Percentiles rank a stretch among this genome's conserved stretches.
Conservation (phyloP, 257 asterid species). For the Primulina eburnea region DNA sequence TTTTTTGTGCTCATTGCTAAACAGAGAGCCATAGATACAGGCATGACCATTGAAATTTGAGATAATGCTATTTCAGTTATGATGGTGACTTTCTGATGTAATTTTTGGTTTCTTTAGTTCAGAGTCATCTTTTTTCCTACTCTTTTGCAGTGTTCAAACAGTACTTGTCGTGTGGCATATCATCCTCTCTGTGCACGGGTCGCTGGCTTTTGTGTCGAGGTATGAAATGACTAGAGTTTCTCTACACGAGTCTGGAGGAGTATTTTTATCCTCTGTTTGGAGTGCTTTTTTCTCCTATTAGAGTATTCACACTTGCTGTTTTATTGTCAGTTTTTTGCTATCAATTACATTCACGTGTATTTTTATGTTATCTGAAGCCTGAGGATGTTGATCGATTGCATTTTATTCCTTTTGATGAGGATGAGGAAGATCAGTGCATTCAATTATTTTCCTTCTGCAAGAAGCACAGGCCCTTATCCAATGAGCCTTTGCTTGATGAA, state of each 20-base stretch:
- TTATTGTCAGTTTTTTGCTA: conserved; percentile 5
- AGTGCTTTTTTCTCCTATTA: conserved; percentile 6
- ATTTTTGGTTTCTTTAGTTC: conserved; percentile 18
- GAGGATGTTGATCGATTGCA: conserved; percentile 82
- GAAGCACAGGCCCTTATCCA: conserved; percentile 79
- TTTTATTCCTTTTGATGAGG: conserved; percentile 71
- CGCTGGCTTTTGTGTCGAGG: conserved; percentile 99
- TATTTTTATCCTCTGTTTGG: conserved; percentile 2
- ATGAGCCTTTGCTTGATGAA: conserved; percentile 53
- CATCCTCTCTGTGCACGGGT: conserved; percentile 99
- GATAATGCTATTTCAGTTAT: neutral
- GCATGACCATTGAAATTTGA: conserved; percentile 18
- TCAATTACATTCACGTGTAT: conserved; percentile 13
- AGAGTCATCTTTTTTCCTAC: conserved; percentile 17
- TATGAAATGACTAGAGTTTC: conserved; percentile 22
- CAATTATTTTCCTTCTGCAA: conserved; percentile 85
- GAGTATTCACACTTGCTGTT: conserved; percentile 13
- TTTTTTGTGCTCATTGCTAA: conserved; percentile 5
- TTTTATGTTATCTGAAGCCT: conserved; percentile 45
- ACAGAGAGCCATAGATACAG: conserved; percentile 6
- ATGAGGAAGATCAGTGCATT: conserved; percentile 83
- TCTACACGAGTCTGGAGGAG: neutral
- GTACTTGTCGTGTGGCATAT: conserved; percentile 76
- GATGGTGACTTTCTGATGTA: neutral
- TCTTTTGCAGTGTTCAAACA: conserved; percentile 80